Percentiles rank a stretch among this genome's conserved stretches.
Conservation (phyloP, 371 early-diverging fungal species). For the Mycotypha africana region DNA sequence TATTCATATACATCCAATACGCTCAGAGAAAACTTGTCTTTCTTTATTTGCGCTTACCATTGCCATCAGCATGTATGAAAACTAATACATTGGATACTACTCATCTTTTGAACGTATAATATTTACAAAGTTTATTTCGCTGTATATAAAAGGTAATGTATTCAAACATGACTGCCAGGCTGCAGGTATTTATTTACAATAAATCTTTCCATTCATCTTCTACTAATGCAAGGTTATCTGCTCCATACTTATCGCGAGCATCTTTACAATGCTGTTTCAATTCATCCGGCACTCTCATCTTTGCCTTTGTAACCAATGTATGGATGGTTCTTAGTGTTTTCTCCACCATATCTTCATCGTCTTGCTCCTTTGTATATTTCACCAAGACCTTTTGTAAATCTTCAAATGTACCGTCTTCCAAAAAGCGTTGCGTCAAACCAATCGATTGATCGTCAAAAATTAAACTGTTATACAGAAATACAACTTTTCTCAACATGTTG, state of each 20-base stretch:
- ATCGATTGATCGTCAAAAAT: conserved; percentile 43
- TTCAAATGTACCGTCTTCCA: conserved; percentile 33
- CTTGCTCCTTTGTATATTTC: conserved; percentile 35
- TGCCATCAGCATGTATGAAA: too few relatives aligned
- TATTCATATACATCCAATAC: too few relatives aligned
- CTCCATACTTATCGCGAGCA: conserved; percentile 36
- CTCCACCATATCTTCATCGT: conserved; percentile 67
- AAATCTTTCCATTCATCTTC: conserved; percentile 45
- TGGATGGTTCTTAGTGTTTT: conserved; percentile 47
- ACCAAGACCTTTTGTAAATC: conserved; percentile 31
- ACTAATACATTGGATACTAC: too few relatives aligned
- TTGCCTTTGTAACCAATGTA: conserved; percentile 24
- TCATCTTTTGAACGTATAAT: too few relatives aligned
- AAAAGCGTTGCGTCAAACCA: conserved; percentile 14
- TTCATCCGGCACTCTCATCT: conserved; percentile 12
- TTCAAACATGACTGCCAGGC: too few relatives aligned
- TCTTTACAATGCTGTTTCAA: conserved; percentile 27
- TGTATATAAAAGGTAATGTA: too few relatives aligned
- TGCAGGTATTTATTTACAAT: conserved; percentile 10
- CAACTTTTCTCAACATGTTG: conserved; percentile 47
- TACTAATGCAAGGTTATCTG: conserved; percentile 33
- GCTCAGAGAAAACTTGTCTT: not conserved
- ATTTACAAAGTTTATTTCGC: too few relatives aligned
- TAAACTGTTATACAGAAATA: conserved; percentile 61
- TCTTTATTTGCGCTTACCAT: too few relatives aligned